Evolutionary conservation across 1,139 yeast species (phyloP).

Genomic region (Debaryomycetaceae sp.): DNA sequence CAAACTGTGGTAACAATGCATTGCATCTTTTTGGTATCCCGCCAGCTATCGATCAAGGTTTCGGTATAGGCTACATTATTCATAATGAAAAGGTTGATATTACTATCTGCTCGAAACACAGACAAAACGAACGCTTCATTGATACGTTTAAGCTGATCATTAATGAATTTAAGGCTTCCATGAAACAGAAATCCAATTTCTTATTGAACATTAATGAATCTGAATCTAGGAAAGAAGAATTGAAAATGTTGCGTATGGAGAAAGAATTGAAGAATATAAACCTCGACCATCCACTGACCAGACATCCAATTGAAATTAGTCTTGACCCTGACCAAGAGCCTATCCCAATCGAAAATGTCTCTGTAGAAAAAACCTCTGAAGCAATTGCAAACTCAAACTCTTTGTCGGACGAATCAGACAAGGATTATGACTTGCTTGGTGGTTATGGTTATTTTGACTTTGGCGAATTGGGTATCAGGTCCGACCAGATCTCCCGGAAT

Average conservation of each 20-base stretch:
- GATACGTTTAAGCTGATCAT: slow-evolving; percentile 62
- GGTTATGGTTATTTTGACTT: slow-evolving; percentile 78
- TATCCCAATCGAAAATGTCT: slow-evolving; percentile 15
- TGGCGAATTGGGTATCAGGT: slow-evolving; percentile 47
- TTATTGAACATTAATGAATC: slow-evolving; percentile 34
- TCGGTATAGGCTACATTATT: slow-evolving; percentile 73
- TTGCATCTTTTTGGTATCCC: slow-evolving; percentile 70
- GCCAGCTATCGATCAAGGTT: slow-evolving; percentile 72
- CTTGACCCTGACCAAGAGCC: slow-evolving; percentile 15
- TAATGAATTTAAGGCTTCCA: slow-evolving; percentile 47
- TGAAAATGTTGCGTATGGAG: slow-evolving; percentile 34
- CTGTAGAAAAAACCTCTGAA: slow-evolving; percentile 9
- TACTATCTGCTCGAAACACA: slow-evolving; percentile 68
- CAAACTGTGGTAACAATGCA: slow-evolving; percentile 79
- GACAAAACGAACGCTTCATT: slow-evolving; percentile 69
- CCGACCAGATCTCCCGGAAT: slow-evolving; percentile 27
- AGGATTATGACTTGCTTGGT: slow-evolving; percentile 47
- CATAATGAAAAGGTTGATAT: slow-evolving; percentile 58
- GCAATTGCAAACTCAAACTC: slow-evolving; percentile 3
- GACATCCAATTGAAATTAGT: slow-evolving; percentile 36
- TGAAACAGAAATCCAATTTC: slow-evolving; percentile 38
- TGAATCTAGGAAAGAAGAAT: slow-evolving; percentile 30
- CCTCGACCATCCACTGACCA: slow-evolving; percentile 26
- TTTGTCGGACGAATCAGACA: slow-evolving; percentile 1
- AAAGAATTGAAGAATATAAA: slow-evolving; percentile 33